These are phyloP conservation scores for Nothomitra cinnamomea DNA, from an alignment of 2,329 filamentous ascomycete genomes.

Conservation along the genomic window DNA sequence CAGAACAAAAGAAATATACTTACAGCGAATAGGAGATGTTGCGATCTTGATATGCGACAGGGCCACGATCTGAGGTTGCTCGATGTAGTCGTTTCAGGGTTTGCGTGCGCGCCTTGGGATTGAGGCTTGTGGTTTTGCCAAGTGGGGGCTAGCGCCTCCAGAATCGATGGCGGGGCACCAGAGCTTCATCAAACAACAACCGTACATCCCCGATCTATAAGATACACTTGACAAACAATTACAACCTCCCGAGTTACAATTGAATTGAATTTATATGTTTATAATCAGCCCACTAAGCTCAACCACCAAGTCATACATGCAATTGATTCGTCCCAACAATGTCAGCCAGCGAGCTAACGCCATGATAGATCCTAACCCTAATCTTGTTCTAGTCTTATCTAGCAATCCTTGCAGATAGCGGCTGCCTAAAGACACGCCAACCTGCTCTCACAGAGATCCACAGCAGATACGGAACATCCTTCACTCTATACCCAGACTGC, in stretches of 20 bases:
- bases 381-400: background rate
- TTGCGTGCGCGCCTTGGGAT: background rate
- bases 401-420: background rate
- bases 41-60: background rate
- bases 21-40: slow-evolving; percentile 2
- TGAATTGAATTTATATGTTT: no score
- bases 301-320: no score
- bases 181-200: no score
- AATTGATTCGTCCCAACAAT: no score
- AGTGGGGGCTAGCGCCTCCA: slow-evolving; percentile 1
- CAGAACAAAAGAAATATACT: background rate
- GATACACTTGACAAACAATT: no score
- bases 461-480: background rate
- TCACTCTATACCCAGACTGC: background rate
- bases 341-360: background rate
- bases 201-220: no score
- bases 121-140: slow-evolving; percentile 2
- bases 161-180: background rate
- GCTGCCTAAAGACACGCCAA: background rate
- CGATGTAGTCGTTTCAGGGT: slow-evolving; percentile 3
- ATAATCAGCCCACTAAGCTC: no score
- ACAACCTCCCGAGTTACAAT: no score
- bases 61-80: background rate
- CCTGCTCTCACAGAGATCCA: background rate
- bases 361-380: background rate